Evolutionary conservation across 768 basidiomycete genomes (phyloP).

Genomic region (Tephrocybe sp.): DNA sequence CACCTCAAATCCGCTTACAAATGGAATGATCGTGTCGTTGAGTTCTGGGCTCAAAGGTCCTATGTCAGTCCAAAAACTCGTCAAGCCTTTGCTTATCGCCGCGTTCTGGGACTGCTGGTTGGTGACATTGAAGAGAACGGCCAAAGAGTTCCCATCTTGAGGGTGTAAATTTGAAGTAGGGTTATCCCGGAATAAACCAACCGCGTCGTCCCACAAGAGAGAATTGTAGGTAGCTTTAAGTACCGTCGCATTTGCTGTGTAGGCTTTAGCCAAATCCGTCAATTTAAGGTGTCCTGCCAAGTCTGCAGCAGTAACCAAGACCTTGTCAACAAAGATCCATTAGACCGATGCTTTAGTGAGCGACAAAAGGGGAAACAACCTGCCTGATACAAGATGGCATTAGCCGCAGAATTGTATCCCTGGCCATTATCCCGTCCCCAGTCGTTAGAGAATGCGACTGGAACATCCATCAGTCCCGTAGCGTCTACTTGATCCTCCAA

Average conservation of each 20-base stretch:
- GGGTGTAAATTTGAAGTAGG: conserved; percentile 37
- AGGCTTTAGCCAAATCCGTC: conserved; percentile 20
- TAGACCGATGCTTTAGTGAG: background rate
- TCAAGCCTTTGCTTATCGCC: conserved; percentile 40
- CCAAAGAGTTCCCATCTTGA: conserved; percentile 49
- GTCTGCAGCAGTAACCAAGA: conserved; percentile 32
- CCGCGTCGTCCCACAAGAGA: conserved; percentile 39
- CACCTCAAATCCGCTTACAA: conserved; percentile 50
- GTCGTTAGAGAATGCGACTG: conserved; percentile 39
- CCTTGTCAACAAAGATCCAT: conserved; percentile 19
- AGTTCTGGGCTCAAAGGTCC: conserved; percentile 48
- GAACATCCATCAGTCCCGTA: conserved; percentile 38
- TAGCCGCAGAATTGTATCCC: conserved; percentile 45
- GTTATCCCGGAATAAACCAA: conserved; percentile 48
- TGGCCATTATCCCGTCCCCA: conserved; percentile 47
- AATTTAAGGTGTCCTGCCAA: conserved; percentile 29
- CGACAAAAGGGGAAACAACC: background rate
- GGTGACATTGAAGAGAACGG: conserved; percentile 45
- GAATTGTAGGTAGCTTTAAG: conserved; percentile 40
- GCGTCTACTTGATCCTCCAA: conserved; percentile 39
- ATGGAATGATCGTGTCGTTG: conserved; percentile 49
- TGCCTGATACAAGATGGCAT: conserved; percentile 43
- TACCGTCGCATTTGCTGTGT: conserved; percentile 30
- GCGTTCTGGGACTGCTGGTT: conserved; percentile 33
- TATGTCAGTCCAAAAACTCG: conserved; percentile 45